Evolutionary conservation across 2,329 filamentous ascomycete species (phyloP), one percentile per base, ranked within the genome.

Genomic region (Hypoxylon sp.): DNA sequence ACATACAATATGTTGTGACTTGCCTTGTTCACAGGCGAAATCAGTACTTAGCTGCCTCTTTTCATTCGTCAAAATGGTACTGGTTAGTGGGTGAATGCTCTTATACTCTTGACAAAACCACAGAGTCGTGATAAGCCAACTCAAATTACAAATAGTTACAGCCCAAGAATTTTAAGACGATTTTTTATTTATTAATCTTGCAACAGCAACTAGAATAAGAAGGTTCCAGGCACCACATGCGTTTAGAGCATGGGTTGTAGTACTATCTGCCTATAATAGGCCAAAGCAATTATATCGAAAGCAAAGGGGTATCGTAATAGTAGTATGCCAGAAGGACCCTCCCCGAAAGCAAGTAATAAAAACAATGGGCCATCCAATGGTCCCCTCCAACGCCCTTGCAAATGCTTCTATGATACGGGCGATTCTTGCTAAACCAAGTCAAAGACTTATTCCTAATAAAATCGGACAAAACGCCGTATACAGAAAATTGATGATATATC

Each of bases 281-380:
- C 26, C 5, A 31, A 48, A 37, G 19, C 10, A 10, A 37, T 9
- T 17, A 24, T 10, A 35, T 44, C 9, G 13, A 22, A 22, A 17
- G 29, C 33, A 50, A 44, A 58, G 50, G 55, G 55, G 55, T 58
- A 58, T 58, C 55, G 54, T 57, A 57, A 48, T 11, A 57, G 11
- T 17, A 57, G 19, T 47, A 57, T 47, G 46, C 29, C 22, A 29
- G 33, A 8, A 37, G 17, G 48, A 31, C 29, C 42, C 8, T 33
- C 10, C 29, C 51, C 9, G n/a, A 35, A 46, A 24, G n/a, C n/a
- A 50, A 26, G 13, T 9, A 14, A 37, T 17, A 3, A 37, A 13
- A 31, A 48, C 24, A 3, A 3, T 13, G 46, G 26, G 46, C 14
- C 14, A 5, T 29, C n/a, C n/a, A n/a, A 29, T 29, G 29, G n/a